Base-by-base conservation (phyloP, 23 red algal species). In the Cyanidioschyzon merolae region DNA sequence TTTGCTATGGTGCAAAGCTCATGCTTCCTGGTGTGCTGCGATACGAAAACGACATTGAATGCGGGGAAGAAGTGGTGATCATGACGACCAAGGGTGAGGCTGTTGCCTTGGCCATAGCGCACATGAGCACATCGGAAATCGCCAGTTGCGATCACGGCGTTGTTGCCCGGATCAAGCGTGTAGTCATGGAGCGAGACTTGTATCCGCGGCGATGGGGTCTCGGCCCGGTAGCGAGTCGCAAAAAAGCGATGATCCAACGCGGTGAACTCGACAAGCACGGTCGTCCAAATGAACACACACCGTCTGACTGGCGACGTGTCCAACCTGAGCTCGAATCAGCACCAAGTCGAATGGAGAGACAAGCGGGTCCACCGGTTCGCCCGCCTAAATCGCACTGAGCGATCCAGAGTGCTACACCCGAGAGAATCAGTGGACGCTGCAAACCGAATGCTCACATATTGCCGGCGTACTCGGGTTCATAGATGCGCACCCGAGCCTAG, bases 51-150 rank as follows among this genome's bases (percentile, higher is more conserved):
- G 93, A 74, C 37, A 97, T 97, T 77, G 93, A 97, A 38, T 85
- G 82, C 1, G 85, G 84, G 1, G 84, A 97, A 68, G 93, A 97
- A 76, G 76, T 90, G 15, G 88, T 91, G 31, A 80, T 97, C 50
- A 91, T 97, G 58, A 90, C 93, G 1, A 97, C 93, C 18, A 97
- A 97, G 58, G 93, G 93, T 16, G 93, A 97, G 67, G 93, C 93
- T 38, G 83, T 97, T 21, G 88, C 88, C 2, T 80, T 97, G 37
- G 93, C 76, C 27, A 89, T 91, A 67, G 93, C 93, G 24, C 87
- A 97, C 68, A 97, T 97, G 93, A 89, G 84, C 59, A 91, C 88
- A 37, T 88, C 93, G 18, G 85, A 90, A 37, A 97, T 97, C 41
- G 88, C 87, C 26, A 91, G 87, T 26, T 89, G 86, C 63, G 93